Evolutionary conservation across 164 flowering plant species (phyloP), one percentile per base, ranked within the genome.

Genomic region (Vitis amurensis): DNA sequence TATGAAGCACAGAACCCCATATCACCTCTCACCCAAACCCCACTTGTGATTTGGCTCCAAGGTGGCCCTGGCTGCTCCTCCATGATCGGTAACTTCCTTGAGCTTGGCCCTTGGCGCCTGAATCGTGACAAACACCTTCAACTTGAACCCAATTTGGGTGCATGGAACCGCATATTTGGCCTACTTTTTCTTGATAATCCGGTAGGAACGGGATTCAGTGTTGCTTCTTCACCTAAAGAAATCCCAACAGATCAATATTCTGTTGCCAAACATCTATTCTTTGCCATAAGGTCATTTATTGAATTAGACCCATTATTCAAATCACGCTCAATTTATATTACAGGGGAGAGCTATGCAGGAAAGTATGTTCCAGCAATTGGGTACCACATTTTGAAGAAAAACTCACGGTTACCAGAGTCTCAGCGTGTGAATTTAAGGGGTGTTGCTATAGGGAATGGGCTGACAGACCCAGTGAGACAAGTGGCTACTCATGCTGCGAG

Each of bases 11-110:
- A 86, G 59, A 67, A 68, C 4, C 81, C 83, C 64, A 68, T 55
- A 64, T 72, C 86, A 9, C 27, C 86, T 19, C 77, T 82, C 57
- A 62, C 86, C 11, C 63, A 84, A 61, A 90, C 94, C 71, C 97
- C 97, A 0, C 75, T 90, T 27, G 73, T 92, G 53, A 69, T 90
- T 23, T 92, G 97, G 95, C 95, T 92, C 69, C 94, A 92, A 72
- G 97, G 95, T 8, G 95, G 97, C 63, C 97, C 96, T 31, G 97
- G 96, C 27, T 92, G 96, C 81, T 92, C 97, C 58, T 92, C 96
- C 66, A 71, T 84, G 89, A 4, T 76, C 11, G 93, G 88, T n/a
- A 92, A 92, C 81, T 89, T 89, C 79, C 80, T 75, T 49, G 96
- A 90, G 75, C 87, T 89, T 15, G 96, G 94, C 3, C 97, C 94